Conservation (phyloP, 345 rosid genomes). For the Isatis tinctoria region DNA sequence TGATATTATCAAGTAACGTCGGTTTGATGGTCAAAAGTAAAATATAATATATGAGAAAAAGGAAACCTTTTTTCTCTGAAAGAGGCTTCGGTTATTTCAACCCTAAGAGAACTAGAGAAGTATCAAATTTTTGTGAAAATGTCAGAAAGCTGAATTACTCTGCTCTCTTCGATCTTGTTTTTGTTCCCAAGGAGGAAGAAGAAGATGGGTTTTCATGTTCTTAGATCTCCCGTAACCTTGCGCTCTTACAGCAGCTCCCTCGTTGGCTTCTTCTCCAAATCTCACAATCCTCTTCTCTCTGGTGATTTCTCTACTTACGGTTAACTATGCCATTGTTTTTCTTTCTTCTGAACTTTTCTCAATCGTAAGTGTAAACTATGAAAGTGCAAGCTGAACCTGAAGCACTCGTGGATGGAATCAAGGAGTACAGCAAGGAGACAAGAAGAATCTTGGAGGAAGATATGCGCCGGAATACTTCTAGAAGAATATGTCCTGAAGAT, state of each 20-base stretch:
- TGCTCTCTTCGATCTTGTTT: neutral
- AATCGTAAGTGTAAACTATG: too few species aligned
- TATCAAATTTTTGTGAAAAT: neutral
- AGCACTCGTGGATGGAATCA: too few species aligned
- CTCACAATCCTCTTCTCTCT: slow-evolving; percentile 28
- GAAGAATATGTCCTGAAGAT: too few species aligned
- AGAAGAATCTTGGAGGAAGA: too few species aligned
- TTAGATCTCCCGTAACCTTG: slow-evolving; percentile 37
- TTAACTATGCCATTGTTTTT: too few species aligned
- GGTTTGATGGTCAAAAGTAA: neutral
- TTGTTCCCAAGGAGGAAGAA: neutral
- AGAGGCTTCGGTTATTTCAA: neutral
- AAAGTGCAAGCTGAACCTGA: too few species aligned
- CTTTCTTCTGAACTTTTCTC: too few species aligned
- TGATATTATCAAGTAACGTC: neutral
- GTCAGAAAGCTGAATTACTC: neutral
- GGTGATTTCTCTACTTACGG: slow-evolving; percentile 29
- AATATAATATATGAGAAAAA: neutral
- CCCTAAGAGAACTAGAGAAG: neutral
- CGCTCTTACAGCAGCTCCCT: slow-evolving; percentile 34
- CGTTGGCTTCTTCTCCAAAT: slow-evolving; percentile 31
- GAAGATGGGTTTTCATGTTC: slow-evolving; percentile 42
- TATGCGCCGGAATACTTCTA: too few species aligned
- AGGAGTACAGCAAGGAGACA: too few species aligned
- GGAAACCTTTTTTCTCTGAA: neutral